phyloP scores from a whole-genome alignment of 805 yeast genomes.

The Monosporozyma servazzii region DNA sequence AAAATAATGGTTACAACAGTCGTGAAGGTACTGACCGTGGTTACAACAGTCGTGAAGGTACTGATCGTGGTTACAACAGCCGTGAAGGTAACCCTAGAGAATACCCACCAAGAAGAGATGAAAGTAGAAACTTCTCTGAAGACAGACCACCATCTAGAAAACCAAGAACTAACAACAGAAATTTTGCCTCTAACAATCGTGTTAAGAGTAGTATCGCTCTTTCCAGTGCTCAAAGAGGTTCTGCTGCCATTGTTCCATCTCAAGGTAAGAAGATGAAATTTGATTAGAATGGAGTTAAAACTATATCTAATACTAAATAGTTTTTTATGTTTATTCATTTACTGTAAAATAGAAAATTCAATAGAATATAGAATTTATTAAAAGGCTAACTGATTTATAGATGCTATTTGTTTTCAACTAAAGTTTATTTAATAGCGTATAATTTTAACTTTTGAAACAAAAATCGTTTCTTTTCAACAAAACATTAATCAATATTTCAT shows the following conservation, averaged over 20 bases:
- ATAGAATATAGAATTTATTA: not conserved
- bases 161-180: constrained; percentile 14
- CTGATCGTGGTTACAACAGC: not conserved
- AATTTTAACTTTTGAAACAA: not conserved
- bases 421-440: not conserved
- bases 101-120: constrained; percentile 3
- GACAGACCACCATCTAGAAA: constrained; percentile 3
- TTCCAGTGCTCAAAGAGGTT: constrained; percentile 80
- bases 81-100: not conserved
- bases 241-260: constrained; percentile 81
- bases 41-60: constrained; percentile 1
- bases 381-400: not conserved
- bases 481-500: not conserved
- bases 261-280: constrained; percentile 81
- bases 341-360: not conserved
- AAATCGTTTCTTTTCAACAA: not conserved
- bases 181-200: constrained; percentile 37
- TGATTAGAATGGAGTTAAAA: constrained; percentile 30
- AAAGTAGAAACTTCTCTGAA: not conserved
- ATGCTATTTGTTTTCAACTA: too few relatives aligned
- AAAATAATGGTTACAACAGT: not conserved
- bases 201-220: constrained; percentile 74
- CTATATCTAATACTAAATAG: not conserved
- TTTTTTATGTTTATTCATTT: not conserved
- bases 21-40: not conserved